Evolutionary conservation across 129 eudicot genomes (phyloP), one percentile per base, ranked within the genome.

Genomic region (Glebionis coronaria): DNA sequence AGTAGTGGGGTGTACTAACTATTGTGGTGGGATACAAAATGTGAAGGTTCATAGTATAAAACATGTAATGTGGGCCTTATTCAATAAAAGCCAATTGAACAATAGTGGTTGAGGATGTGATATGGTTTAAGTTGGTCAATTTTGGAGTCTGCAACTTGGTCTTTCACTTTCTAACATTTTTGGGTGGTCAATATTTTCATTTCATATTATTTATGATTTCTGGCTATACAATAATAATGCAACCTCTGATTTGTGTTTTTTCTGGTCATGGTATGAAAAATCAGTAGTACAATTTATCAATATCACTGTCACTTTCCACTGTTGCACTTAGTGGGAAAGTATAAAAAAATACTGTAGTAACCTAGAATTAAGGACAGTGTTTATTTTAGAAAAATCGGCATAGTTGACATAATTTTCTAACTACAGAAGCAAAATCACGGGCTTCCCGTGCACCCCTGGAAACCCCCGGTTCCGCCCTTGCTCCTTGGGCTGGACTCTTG

Each of bases 81-180:
- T 35, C 60, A 56, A 65, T 65, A 56, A 73, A 64, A 27, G 59
- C 67, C 46, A 16, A 55, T 16, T 63, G 56, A 35, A 27, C 52
- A 42, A 38, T 63, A 55, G 63, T 63, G 56, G 64, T 63, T 73
- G 64, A 38, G 44, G 35, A 16, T n/a, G 25, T 4, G 58, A 10
- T 9, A 51, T 42, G 51, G 68, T 54, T 51, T 54, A 51, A 59
- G 51, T 61, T 49, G 69, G 65, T 63, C 77, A 53, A 44, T 73
- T 61, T 4, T 19, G 69, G 44, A 51, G 54, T 51, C 44, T 54
- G 14, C 61, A 62, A 61, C 3, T 28, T 44, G 19, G 3, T 53
- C 57, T 53, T 63, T 73, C 55, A 14, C 63, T 38, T 72, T 58
- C 28, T 49, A 13, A 16, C 60, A n/a, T 70, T 25, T 56, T 46